Base-by-base conservation (phyloP, 2,329 filamentous ascomycete genomes). In the Cercospora berteroae region DNA sequence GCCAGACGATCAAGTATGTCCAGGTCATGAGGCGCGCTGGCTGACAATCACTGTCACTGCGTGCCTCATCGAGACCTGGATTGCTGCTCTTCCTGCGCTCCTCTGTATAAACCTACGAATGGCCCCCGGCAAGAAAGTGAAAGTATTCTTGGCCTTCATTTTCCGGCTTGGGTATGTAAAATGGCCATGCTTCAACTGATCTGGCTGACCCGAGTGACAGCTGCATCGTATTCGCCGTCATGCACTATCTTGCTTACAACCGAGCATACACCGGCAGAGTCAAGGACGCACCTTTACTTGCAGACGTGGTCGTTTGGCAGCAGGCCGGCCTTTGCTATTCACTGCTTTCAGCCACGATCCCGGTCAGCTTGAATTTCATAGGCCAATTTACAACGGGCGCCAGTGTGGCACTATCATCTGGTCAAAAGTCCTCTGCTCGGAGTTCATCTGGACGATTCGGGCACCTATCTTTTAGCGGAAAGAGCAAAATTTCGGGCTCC, bases 251-350 rank as follows among this genome's bases (percentile, higher is more conserved):
- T n/a, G 29, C 55, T 20, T 33, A 20, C 31, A 9, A 36, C 5
- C 27, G 55, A 36, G 55, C 55, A 31, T 58, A 23, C 55, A 33
- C 23, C 1, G 31, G 55, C 13, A 20, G 9, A 3, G n/a, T 36
- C 13, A 29, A 23, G 7, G 27, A 31, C 2, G n/a, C 55, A 58
- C 55, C 55, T 31, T 58, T 58, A 12, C 55, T 58, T 58, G 55
- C 55, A 58, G 55, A 58, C n/a, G 55, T 36, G 3, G 27, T 58
- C n/a, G 31, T 58, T 36, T 58, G 27, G 55, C 55, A 58, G 55
- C 55, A 58, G 25, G 27, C 31, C 10, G 29, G 25, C 9, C 55
- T 58, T 3, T 58, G 55, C n/a, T 58, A 58, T 18, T 58, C 55
- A 31, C 29, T 58, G 16, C 55, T 58, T 18, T 58, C 55, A n/a